Conservation (phyloP, 2,329 filamentous ascomycete species). For the Kalmusia sp. region DNA sequence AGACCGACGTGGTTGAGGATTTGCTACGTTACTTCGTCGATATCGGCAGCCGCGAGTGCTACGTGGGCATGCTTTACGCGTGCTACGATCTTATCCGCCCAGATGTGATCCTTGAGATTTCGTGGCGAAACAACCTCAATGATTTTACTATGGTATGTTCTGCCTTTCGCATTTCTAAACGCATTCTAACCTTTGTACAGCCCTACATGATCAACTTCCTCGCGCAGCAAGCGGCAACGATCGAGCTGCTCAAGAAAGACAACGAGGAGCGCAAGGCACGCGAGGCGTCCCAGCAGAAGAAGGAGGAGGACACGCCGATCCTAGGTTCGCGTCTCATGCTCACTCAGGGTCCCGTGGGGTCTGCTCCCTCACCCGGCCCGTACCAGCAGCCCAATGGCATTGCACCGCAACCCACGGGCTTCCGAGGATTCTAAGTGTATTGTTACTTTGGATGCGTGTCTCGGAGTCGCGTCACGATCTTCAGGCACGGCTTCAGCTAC, state of each 20-base stretch:
- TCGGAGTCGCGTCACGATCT: background rate
- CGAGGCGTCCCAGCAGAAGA: constrained; percentile 79
- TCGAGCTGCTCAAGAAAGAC: constrained; percentile 87
- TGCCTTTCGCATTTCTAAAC: background rate
- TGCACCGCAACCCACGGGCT: constrained; percentile 81
- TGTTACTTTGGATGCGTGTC: background rate
- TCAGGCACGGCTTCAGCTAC: constrained; percentile 23
- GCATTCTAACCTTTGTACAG: constrained; percentile 28
- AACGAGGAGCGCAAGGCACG: constrained; percentile 88
- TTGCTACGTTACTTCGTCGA: constrained; percentile 97
- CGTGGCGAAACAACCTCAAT: constrained; percentile 91
- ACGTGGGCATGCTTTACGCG: constrained; percentile 98
- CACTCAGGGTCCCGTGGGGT: constrained; percentile 78
- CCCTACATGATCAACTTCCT: constrained; percentile 99
- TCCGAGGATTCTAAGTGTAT: constrained; percentile 42
- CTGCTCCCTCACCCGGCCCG: constrained; percentile 68
- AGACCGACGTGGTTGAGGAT: constrained; percentile 92
- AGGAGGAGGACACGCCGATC: constrained; percentile 93
- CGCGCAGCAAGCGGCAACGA: constrained; percentile 85
- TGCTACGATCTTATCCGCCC: constrained; percentile 97
- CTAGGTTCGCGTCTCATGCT: constrained; percentile 93
- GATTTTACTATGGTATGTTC: constrained; percentile 86
- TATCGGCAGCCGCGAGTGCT: constrained; percentile 98
- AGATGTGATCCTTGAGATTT: constrained; percentile 92
- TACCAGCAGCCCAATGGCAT: constrained; percentile 88